phyloP scores from a whole-genome alignment of 1,284 basidiomycete genomes.

The Exobasidium rhododendri region DNA sequence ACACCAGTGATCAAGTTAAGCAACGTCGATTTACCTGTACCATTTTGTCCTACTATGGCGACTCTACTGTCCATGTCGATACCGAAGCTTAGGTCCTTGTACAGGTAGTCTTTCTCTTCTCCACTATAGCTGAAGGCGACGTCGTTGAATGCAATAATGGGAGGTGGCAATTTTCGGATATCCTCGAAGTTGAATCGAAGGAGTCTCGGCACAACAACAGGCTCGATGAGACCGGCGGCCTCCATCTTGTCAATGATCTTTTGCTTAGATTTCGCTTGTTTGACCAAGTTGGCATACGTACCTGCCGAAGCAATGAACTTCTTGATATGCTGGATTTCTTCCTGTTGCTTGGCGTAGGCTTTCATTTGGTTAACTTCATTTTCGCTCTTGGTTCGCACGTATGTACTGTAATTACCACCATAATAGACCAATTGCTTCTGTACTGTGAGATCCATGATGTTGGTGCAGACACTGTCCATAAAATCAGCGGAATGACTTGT shows the following conservation, averaged over 20 bases:
- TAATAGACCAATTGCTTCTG: slow-evolving; percentile 83
- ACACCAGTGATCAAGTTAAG: slow-evolving; percentile 87
- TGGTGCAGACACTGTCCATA: slow-evolving; percentile 70
- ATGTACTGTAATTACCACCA: slow-evolving; percentile 93
- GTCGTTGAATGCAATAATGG: slow-evolving; percentile 91
- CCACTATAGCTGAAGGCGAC: slow-evolving; percentile 95
- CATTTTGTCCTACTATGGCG: slow-evolving; percentile 97
- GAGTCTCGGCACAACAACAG: slow-evolving; percentile 70
- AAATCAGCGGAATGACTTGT: slow-evolving; percentile 49
- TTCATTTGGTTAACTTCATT: slow-evolving; percentile 99
- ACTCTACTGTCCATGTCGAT: slow-evolving; percentile 81
- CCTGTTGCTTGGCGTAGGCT: slow-evolving; percentile 96
- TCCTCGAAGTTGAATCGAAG: slow-evolving; percentile 96
- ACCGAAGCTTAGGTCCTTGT: slow-evolving; percentile 85
- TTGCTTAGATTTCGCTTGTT: slow-evolving; percentile 98
- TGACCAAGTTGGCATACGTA: slow-evolving; percentile 97
- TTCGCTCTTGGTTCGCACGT: slow-evolving; percentile 91
- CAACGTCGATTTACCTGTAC: slow-evolving; percentile 94
- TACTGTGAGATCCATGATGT: slow-evolving; percentile 91
- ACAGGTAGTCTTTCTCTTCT: slow-evolving; percentile 80
- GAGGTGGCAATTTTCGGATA: slow-evolving; percentile 86
- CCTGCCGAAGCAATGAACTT: slow-evolving; percentile 95
- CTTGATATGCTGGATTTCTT: slow-evolving; percentile 96
- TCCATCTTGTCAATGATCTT: slow-evolving; percentile 99
- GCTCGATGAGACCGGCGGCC: slow-evolving; percentile 94